Evolutionary conservation across 148 eudicot species (phyloP).

Genomic region (Camellia japonica): DNA sequence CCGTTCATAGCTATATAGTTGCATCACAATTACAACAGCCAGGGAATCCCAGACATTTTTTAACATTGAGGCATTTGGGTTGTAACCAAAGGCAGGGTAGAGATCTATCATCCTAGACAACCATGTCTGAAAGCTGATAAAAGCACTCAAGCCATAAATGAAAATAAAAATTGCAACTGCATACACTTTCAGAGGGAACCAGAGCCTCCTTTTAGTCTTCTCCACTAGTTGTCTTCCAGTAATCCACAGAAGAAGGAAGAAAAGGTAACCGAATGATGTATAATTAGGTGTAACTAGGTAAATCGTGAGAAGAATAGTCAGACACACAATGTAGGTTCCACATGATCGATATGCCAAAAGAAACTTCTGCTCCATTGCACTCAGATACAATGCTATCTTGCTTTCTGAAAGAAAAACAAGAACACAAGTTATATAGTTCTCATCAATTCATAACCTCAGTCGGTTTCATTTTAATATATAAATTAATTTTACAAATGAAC

Average conservation of each 20-base stretch:
- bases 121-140: constrained; percentile 66
- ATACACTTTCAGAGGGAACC: constrained; percentile 91
- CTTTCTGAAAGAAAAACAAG: constrained; percentile 60
- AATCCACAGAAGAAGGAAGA: constrained; percentile 86
- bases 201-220: constrained; percentile 71
- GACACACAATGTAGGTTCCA: constrained; percentile 83
- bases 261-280: constrained; percentile 78
- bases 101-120: constrained; percentile 65
- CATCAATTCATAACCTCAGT: too few relatives aligned
- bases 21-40: constrained; percentile 89
- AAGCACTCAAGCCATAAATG: constrained; percentile 74
- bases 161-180: constrained; percentile 63
- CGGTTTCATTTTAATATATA: too few relatives aligned
- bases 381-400: constrained; percentile 73
- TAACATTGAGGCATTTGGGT: constrained; percentile 57
- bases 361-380: constrained; percentile 72
- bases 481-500: too few relatives aligned
- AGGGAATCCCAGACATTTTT: constrained; percentile 82
- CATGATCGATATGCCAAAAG: constrained; percentile 70
- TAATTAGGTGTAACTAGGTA: constrained; percentile 81
- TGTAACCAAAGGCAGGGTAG: constrained; percentile 53
- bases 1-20: constrained; percentile 94
- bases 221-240: constrained; percentile 91
- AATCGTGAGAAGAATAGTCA: constrained; percentile 77
- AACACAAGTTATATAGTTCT: too few relatives aligned